Evolutionary conservation across 1,284 basidiomycete genomes (phyloP).

Genomic region (Neotropicomus parvogracilis): DNA sequence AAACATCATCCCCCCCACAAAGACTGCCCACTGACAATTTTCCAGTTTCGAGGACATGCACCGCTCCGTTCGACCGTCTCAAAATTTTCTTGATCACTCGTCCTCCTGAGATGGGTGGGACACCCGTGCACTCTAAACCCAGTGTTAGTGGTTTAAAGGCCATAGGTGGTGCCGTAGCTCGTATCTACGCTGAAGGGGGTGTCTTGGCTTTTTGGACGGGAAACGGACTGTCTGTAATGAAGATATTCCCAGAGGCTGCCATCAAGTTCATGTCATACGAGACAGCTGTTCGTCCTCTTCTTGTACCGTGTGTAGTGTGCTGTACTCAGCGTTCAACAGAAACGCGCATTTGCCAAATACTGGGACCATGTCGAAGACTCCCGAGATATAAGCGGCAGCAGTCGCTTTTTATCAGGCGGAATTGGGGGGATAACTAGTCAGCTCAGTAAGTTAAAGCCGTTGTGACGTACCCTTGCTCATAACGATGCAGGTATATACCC

Average conservation of each 20-base stretch:
- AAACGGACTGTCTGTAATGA: conserved; percentile 78
- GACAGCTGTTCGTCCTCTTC: conserved; percentile 63
- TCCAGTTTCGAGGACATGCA: conserved; percentile 89
- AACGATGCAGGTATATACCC: conserved; percentile 77
- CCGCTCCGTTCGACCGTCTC: conserved; percentile 95
- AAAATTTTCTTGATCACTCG: conserved; percentile 96
- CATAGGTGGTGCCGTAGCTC: conserved; percentile 68
- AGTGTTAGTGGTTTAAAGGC: conserved; percentile 60
- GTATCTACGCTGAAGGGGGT: conserved; percentile 87
- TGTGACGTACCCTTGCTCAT: conserved; percentile 11
- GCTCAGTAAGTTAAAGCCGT: conserved; percentile 57
- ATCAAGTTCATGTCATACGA: conserved; percentile 99
- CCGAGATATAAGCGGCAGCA: conserved; percentile 86
- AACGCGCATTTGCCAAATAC: conserved; percentile 91
- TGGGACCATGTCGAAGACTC: conserved; percentile 89
- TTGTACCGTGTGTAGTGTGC: conserved; percentile 13
- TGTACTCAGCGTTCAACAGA: conserved; percentile 45
- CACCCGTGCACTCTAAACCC: conserved; percentile 43
- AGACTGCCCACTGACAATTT: conserved; percentile 7
- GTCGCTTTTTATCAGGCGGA: conserved; percentile 93
- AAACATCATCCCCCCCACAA: conserved; percentile 24
- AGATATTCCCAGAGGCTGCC: conserved; percentile 96
- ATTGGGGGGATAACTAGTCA: conserved; percentile 94
- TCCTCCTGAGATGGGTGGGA: conserved; percentile 63
- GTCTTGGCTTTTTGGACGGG: conserved; percentile 92